Percentiles rank a stretch among this genome's conserved stretches.
Evolutionary conservation across 1,139 yeast genomes (phyloP).

Genomic region (Pichia inconspicua): DNA sequence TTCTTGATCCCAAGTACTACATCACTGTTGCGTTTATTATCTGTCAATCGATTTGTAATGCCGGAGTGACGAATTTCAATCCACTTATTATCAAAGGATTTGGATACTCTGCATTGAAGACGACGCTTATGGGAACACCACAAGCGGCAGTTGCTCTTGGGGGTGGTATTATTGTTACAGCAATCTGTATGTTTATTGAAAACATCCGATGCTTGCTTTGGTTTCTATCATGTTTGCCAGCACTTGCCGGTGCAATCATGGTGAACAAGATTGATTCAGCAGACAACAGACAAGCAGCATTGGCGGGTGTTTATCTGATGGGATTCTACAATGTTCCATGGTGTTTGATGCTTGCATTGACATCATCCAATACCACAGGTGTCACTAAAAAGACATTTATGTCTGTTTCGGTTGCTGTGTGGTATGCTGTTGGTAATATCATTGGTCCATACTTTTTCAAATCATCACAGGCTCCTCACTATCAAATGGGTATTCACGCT

Average conservation of each 20-base stretch:
- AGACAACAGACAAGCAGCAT: slow-evolving; percentile 25
- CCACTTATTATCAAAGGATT: slow-evolving; percentile 3
- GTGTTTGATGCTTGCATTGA: slow-evolving; percentile 4
- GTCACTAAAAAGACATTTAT: slow-evolving; percentile 9
- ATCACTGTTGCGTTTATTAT: slow-evolving; percentile 1
- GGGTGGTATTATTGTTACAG: slow-evolving; percentile 2
- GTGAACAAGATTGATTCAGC: background rate
- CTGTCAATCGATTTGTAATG: slow-evolving; percentile 2
- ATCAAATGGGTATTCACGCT: slow-evolving; percentile 41
- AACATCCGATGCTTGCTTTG: slow-evolving; percentile 2
- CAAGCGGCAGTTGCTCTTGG: slow-evolving; percentile 3
- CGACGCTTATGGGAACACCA: slow-evolving; percentile 2
- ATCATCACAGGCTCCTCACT: slow-evolving; percentile 44
- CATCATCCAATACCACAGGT: slow-evolving; percentile 9
- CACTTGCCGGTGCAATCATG: slow-evolving; percentile 2
- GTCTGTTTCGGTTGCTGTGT: slow-evolving; percentile 43
- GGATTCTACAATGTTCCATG: slow-evolving; percentile 12
- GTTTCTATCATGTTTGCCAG: slow-evolving; percentile 1
- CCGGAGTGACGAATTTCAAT: slow-evolving; percentile 1
- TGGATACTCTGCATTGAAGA: slow-evolving; percentile 3
- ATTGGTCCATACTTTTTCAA: slow-evolving; percentile 66
- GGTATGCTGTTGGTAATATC: slow-evolving; percentile 54
- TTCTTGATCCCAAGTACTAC: slow-evolving; percentile 1
- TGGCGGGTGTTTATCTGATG: slow-evolving; percentile 9
- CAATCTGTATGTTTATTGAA: slow-evolving; percentile 2